Conservation (phyloP, 2,329 filamentous ascomycete species). For the Periconia digitata region DNA sequence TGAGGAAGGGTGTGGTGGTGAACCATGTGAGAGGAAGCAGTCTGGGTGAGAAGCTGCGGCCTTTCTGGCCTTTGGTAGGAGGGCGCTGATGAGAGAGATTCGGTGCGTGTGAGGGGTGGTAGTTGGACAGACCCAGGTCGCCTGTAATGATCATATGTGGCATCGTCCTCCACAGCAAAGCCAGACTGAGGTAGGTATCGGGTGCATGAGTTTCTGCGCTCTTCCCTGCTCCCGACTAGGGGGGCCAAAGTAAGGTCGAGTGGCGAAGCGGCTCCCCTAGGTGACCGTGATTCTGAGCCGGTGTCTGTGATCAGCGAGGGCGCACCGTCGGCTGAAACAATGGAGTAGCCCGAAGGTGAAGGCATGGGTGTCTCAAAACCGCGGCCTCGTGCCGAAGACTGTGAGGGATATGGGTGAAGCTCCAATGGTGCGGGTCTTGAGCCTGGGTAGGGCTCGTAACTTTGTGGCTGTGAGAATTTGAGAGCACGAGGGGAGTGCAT, state of each 20-base stretch:
- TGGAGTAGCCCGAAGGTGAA: constrained; percentile 64
- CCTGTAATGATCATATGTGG: constrained; percentile 27
- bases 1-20: constrained; percentile 37
- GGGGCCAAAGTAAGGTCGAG: constrained; percentile 48
- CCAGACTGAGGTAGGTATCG: constrained; percentile 41
- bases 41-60: constrained; percentile 36
- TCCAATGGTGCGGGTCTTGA: constrained; percentile 37
- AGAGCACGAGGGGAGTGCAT: constrained; percentile 31
- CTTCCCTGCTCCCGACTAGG: constrained; percentile 37
- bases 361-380: constrained; percentile 60
- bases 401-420: constrained; percentile 25
- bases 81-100: constrained; percentile 19
- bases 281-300: constrained; percentile 51
- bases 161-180: constrained; percentile 42
- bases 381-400: constrained; percentile 25
- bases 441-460: constrained; percentile 33
- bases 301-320: constrained; percentile 72
- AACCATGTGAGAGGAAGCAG: constrained; percentile 25
- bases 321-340: constrained; percentile 64
- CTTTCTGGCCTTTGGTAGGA: constrained; percentile 24
- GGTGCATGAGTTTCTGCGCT: constrained; percentile 41
- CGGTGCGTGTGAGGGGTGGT: constrained; percentile 32
- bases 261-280: constrained; percentile 48
- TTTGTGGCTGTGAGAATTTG: constrained; percentile 36
- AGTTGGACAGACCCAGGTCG: constrained; percentile 37